Evolutionary conservation across 2,329 filamentous ascomycete species (phyloP).

Genomic region (Alternaria hordeiaustralica): DNA sequence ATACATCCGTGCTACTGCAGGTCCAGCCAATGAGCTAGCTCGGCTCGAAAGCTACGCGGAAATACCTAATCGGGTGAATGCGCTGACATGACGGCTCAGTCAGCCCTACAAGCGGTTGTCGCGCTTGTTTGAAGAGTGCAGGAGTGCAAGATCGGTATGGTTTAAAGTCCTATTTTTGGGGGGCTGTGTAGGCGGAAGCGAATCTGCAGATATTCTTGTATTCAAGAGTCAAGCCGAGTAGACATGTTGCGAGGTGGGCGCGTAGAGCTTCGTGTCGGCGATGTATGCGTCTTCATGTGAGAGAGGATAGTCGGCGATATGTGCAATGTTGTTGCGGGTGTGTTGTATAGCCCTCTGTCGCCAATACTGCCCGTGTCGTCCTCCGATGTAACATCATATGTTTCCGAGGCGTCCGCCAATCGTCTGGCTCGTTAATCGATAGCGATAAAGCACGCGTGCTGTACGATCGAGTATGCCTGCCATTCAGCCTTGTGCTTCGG

Average conservation of each 20-base stretch:
- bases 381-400: neutral
- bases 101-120: slow-evolving; percentile 41
- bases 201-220: slow-evolving; percentile 18
- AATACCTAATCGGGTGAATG: slow-evolving; percentile 5
- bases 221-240: neutral
- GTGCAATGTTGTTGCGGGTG: neutral
- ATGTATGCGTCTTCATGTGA: neutral
- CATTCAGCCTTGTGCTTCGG: neutral
- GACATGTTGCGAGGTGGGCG: slow-evolving; percentile 15
- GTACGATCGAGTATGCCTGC: neutral
- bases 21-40: neutral
- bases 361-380: neutral
- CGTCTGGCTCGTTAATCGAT: neutral
- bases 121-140: slow-evolving; percentile 27
- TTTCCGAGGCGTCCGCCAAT: neutral
- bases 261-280: slow-evolving; percentile 8
- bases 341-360: neutral
- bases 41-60: neutral
- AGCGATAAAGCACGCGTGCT: neutral
- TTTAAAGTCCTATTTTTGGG: slow-evolving; percentile 36
- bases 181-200: slow-evolving; percentile 14
- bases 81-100: slow-evolving; percentile 15
- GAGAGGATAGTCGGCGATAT: neutral
- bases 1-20: slow-evolving; percentile 2
- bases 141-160: neutral